Percentiles rank a stretch among this genome's conserved stretches.
Evolutionary conservation across 2,329 filamentous ascomycete genomes (phyloP).

Genomic region (Colletotrichum brevisporum): DNA sequence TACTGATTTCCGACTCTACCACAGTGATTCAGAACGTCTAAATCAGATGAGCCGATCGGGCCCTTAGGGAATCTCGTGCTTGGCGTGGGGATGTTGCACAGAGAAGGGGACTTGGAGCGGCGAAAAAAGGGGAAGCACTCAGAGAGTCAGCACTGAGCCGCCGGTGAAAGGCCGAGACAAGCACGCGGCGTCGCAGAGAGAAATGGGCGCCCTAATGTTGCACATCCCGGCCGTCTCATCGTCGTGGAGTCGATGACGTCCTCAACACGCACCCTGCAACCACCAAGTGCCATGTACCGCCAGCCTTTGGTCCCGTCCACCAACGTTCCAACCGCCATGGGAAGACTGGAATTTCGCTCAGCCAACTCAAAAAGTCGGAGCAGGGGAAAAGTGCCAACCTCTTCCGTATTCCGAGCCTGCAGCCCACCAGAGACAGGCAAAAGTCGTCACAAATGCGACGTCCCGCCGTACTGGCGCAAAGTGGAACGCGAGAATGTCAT

Average conservation of each 20-base stretch:
- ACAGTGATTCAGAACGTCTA: no score
- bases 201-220: constrained; percentile 3
- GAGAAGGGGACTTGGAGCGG: constrained; percentile 30
- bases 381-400: constrained; percentile 9
- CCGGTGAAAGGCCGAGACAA: constrained; percentile 38
- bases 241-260: constrained; percentile 39
- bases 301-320: not conserved
- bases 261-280: constrained; percentile 12
- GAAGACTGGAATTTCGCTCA: constrained; percentile 22
- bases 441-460: constrained; percentile 23
- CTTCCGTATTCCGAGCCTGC: constrained; percentile 13
- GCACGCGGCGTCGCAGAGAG: not conserved
- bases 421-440: constrained; percentile 3
- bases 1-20: no score
- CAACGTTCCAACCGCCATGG: constrained; percentile 6
- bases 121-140: constrained; percentile 2
- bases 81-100: constrained; percentile 39
- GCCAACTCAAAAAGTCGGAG: not conserved
- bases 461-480: constrained; percentile 12
- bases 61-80: constrained; percentile 23
- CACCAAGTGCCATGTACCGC: not conserved
- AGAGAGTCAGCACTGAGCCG: constrained; percentile 13
- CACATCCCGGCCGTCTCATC: constrained; percentile 31
- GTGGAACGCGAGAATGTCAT: constrained; percentile 12
- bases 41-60: no score